A percentile compares a stretch with the other conserved stretches of the same genome.
phyloP scores from a whole-genome alignment of 1,284 basidiomycete species.

The Puccinia polysora region DNA sequence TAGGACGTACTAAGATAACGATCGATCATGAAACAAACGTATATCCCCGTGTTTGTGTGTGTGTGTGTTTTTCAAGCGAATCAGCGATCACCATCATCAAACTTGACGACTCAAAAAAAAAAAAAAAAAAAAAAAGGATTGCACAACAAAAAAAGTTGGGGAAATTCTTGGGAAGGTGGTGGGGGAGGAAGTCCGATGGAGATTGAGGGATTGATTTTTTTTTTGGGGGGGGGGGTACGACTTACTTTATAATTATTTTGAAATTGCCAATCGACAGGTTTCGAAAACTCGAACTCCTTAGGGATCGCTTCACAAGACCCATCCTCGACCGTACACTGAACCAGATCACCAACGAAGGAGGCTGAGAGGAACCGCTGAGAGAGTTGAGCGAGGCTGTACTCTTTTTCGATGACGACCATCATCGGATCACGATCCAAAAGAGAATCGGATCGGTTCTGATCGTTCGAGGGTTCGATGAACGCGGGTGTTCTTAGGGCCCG shows the following conservation, averaged over 20 bases:
- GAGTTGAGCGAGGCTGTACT: slow-evolving; percentile 35
- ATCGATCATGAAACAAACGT: background rate
- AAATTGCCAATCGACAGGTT: slow-evolving; percentile 44
- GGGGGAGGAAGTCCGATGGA: too few species aligned
- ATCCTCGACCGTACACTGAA: slow-evolving; percentile 47
- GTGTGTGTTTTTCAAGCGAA: too few species aligned
- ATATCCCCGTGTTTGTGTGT: too few species aligned
- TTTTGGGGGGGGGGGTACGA: too few species aligned
- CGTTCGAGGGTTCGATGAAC: slow-evolving; percentile 16
- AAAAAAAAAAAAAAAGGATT: too few species aligned
- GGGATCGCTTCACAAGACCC: slow-evolving; percentile 44
- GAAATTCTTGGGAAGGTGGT: too few species aligned
- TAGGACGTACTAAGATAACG: slow-evolving; percentile 13
- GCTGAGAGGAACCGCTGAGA: slow-evolving; percentile 53
- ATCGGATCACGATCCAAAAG: slow-evolving; percentile 53
- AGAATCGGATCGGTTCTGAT: slow-evolving; percentile 48
- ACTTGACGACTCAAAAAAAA: slow-evolving; percentile 4
- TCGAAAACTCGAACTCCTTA: slow-evolving; percentile 45
- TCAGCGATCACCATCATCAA: too few species aligned
- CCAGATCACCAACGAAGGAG: slow-evolving; percentile 51
- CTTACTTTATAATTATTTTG: slow-evolving; percentile 37
- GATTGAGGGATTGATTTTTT: too few species aligned
- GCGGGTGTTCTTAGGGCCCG: slow-evolving; percentile 10
- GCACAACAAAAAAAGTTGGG: too few species aligned
- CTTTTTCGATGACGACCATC: slow-evolving; percentile 50